Conservation (phyloP, 2,329 filamentous ascomycete genomes). For the Calonectria hongkongensis region DNA sequence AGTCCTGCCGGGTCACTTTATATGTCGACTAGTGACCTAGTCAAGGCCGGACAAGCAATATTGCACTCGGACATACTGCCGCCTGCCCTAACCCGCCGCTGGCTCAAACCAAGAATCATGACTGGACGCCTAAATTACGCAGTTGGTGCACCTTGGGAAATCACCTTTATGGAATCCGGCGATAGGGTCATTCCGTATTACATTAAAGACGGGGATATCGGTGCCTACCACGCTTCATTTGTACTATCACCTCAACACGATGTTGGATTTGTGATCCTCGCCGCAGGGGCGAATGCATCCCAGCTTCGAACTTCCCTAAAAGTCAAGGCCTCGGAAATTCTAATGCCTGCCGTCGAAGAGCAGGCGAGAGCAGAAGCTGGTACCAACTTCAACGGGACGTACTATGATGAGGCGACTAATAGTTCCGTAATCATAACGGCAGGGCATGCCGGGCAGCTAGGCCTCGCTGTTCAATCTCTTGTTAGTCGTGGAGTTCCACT, state of each 20-base stretch:
- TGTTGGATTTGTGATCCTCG: not conserved
- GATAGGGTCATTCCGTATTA: not conserved
- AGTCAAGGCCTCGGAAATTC: not conserved
- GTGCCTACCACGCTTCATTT: not conserved
- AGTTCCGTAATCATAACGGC: not conserved
- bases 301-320: not conserved
- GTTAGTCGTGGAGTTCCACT: not conserved
- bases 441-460: not conserved
- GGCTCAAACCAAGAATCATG: not conserved
- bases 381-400: not conserved
- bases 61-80: not conserved
- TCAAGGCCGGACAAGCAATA: not conserved
- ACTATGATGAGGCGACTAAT: not conserved
- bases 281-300: not conserved
- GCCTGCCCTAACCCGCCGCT: not conserved
- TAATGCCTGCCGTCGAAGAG: not conserved
- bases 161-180: not conserved
- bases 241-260: not conserved
- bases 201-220: not conserved
- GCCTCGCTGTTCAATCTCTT: not conserved
- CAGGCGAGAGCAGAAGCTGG: not conserved
- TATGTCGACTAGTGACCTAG: not conserved
- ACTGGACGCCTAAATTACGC: not conserved
- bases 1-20: constrained; percentile 1
- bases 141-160: not conserved